Evolutionary conservation across 441 rosid genomes (phyloP), one percentile per base, ranked within the genome.

Genomic region (Hypseocharis bilobata): DNA sequence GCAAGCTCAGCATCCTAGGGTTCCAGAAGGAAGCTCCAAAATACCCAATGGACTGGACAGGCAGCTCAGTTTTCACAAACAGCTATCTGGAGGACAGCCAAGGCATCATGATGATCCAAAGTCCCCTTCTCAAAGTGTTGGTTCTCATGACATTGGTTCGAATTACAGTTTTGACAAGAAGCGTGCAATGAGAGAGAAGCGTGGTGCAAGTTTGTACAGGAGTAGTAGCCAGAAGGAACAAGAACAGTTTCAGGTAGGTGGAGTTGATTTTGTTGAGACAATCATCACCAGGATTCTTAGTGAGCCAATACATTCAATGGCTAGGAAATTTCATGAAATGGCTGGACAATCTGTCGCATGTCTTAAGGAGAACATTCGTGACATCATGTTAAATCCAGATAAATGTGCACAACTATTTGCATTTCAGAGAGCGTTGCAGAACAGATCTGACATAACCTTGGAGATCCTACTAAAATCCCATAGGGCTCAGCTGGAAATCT

Each of bases 281-380:
- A 70, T 87, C 30, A 73, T 88, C 28, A 73, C 79, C 74, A 81
- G 82, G 78, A 86, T 93, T 58, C 78, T 93, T 70, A 81, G 84
- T 4, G 96, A 88, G 73, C 89, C 96, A 60, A 66, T 88, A 68
- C 83, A 77, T 75, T 83, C 81, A 56, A 86, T 86, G 91, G 86
- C 96, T 54, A 76, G 84, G 83, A 88, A 80, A 75, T 85, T 91
- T 75, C 80, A 79, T 63, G 97, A 88, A 74, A 91, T 88, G 95
- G 80, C 87, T 22, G 81, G 76, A 64, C 85, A 88, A 62, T 86
- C 87, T 57, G 61, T 83, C 55, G 69, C 80, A 30, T 72, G 80
- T 58, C 62, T 89, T 19, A 93, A 88, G 81, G 97, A 93, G 68
- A 81, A 82, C 70, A 85, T 89, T 62, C 76, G 79, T 28, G 87